Evolutionary conservation across 2,329 filamentous ascomycete genomes (phyloP), one percentile per base, ranked within the genome.

Genomic region (Biscogniauxia mediterranea): DNA sequence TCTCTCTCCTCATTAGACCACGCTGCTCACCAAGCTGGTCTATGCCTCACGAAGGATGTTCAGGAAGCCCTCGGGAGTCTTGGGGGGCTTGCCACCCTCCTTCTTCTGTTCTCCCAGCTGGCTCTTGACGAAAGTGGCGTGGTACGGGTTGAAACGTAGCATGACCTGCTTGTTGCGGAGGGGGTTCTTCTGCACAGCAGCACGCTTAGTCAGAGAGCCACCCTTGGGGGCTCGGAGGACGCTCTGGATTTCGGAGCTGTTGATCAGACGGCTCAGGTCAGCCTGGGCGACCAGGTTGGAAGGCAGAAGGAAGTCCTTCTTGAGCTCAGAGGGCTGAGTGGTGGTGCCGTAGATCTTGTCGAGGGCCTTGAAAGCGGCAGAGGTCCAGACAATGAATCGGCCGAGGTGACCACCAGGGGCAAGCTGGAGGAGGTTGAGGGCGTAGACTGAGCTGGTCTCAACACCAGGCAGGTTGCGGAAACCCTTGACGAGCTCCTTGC

Each of bases 391-490:
- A 81, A 99, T 88, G 89, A 99, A 99, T 77, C 95, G 95, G 75
- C 95, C 95, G 74, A 99, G 91, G 85, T 99, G 95, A 76, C 95
- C 96, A 87, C 95, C 95, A 73, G 95, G 95, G 71, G 95, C 95
- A 78, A 99, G 92, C 87, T 99, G 95, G 80, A 99, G 92, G 76
- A 98, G 93, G 89, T 98, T 97, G 76, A 99, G 88, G 70, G 92
- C 85, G 83, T 90, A 93, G 81, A 97, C 93, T 72, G 93, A 89
- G 77, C 86, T 93, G 70, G 93, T 97, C 91, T 99, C 95, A 72
- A 98, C 93, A 84, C 95, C 95, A 76, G 95, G 88, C 77, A 99
- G 91, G 90, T 99, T 99, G 87, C 95, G 93, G 92, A 97, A 97
- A 75, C 93, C 94, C 77, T 86, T 87, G 78, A 94, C 86, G 71